phyloP scores from a whole-genome alignment of 2,329 filamentous ascomycete species.

The Exutisphaerella laricina region DNA sequence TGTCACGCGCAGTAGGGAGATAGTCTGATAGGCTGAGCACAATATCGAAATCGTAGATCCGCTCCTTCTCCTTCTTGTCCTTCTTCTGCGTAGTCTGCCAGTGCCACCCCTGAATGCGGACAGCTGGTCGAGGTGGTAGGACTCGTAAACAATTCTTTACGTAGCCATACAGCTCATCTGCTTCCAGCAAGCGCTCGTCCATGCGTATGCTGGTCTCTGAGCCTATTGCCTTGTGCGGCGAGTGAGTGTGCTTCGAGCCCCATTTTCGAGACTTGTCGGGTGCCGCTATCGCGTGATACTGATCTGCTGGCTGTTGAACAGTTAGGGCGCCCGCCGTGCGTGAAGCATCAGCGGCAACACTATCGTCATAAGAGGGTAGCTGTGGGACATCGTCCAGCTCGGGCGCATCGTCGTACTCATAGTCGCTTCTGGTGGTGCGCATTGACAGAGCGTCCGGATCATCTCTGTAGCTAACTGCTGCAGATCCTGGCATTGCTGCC shows the following conservation, averaged over 20 bases:
- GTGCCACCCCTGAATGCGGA: conserved; percentile 28
- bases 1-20: conserved; percentile 11
- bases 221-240: conserved; percentile 11
- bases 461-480: conserved; percentile 18
- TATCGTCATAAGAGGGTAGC: conserved; percentile 29
- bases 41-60: conserved; percentile 26
- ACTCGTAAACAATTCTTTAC: conserved; percentile 22
- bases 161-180: conserved; percentile 22
- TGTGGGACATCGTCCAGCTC: conserved; percentile 24
- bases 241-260: conserved; percentile 8
- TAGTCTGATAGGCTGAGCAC: conserved; percentile 20
- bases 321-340: neutral
- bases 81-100: conserved; percentile 20
- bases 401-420: conserved; percentile 26
- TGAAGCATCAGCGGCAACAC: conserved; percentile 16
- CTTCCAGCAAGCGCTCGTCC: conserved; percentile 24
- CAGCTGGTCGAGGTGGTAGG: conserved; percentile 20
- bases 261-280: conserved; percentile 6
- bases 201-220: conserved; percentile 27
- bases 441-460: conserved; percentile 27
- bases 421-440: conserved; percentile 27
- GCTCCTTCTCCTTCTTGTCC: conserved; percentile 28
- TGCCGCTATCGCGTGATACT: conserved; percentile 18
- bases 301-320: conserved; percentile 9
- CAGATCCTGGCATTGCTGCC: conserved; percentile 5